phyloP scores from a whole-genome alignment of 805 yeast species.

The Naumovozyma baii region DNA sequence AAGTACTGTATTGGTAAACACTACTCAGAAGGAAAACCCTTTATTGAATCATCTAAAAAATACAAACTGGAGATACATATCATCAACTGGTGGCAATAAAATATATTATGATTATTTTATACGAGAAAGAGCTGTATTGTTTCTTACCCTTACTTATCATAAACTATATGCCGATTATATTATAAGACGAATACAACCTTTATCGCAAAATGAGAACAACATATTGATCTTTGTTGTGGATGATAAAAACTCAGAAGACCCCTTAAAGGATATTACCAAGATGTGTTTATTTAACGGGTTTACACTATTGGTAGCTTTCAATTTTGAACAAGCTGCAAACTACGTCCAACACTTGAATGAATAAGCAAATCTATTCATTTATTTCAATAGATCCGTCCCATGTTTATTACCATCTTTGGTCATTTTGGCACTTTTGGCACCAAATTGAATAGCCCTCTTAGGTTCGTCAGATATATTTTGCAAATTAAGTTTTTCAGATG shows the following conservation, averaged over 20 bases:
- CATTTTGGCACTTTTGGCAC: slow-evolving; percentile 91
- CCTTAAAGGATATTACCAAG: slow-evolving; percentile 33
- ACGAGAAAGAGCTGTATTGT: slow-evolving; percentile 46
- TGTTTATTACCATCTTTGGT: slow-evolving; percentile 63
- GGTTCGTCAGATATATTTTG: slow-evolving; percentile 57
- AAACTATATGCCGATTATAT: slow-evolving; percentile 70
- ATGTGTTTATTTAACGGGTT: slow-evolving; percentile 35
- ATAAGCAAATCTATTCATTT: slow-evolving; percentile 1
- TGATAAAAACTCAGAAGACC: slow-evolving; percentile 45
- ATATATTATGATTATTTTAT: slow-evolving; percentile 57
- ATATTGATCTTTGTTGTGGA: slow-evolving; percentile 56
- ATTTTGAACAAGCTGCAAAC: slow-evolving; percentile 46
- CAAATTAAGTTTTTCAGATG: slow-evolving; percentile 38
- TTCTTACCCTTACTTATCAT: slow-evolving; percentile 61
- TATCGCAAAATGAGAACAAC: slow-evolving; percentile 36
- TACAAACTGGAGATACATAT: slow-evolving; percentile 43
- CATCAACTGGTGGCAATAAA: slow-evolving; percentile 29
- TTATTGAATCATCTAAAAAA: slow-evolving; percentile 45
- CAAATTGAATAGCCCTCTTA: slow-evolving; percentile 94
- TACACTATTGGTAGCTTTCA: slow-evolving; percentile 35
- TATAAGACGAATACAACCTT: slow-evolving; percentile 42
- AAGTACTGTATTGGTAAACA: slow-evolving; percentile 44
- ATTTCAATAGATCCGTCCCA: slow-evolving; percentile 53
- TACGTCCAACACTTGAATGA: slow-evolving; percentile 29
- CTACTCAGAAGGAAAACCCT: slow-evolving; percentile 67